Evolutionary conservation across 495 filamentous ascomycete species (phyloP).

Genomic region (Hypoxylon perforatum): DNA sequence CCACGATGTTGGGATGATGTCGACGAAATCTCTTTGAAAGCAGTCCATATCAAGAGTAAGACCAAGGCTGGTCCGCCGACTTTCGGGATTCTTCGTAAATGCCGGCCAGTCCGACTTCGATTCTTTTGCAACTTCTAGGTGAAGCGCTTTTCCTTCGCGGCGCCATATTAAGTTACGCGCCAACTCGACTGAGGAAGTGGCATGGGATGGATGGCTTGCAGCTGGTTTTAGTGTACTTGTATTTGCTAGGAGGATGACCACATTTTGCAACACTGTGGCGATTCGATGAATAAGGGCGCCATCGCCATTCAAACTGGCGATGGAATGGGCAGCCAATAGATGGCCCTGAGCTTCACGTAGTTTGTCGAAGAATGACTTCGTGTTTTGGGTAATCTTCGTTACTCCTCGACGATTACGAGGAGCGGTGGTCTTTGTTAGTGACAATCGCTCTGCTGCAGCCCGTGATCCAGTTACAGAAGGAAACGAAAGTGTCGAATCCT

Average conservation of each 20-base stretch:
- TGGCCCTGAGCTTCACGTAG: constrained; percentile 70
- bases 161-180: constrained; percentile 69
- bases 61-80: constrained; percentile 50
- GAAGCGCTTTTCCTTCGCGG: constrained; percentile 67
- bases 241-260: constrained; percentile 74
- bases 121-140: constrained; percentile 46
- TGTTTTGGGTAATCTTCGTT: constrained; percentile 39
- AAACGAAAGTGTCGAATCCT: constrained; percentile 89
- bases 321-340: constrained; percentile 65
- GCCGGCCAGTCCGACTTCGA: constrained; percentile 46
- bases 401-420: constrained; percentile 39
- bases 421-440: constrained; percentile 41
- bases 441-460: constrained; percentile 27
- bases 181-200: constrained; percentile 70
- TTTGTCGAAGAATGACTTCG: constrained; percentile 64
- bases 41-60: constrained; percentile 58
- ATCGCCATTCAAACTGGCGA: constrained; percentile 60
- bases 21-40: constrained; percentile 77
- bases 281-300: constrained; percentile 64
- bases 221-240: constrained; percentile 48
- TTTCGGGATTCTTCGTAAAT: constrained; percentile 29
- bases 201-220: constrained; percentile 65
- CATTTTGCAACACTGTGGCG: constrained; percentile 68
- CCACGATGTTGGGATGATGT: constrained; percentile 86
- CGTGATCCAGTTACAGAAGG: constrained; percentile 66